Base-by-base conservation (phyloP, 345 rosid species). In the Eucalyptus globulus region DNA sequence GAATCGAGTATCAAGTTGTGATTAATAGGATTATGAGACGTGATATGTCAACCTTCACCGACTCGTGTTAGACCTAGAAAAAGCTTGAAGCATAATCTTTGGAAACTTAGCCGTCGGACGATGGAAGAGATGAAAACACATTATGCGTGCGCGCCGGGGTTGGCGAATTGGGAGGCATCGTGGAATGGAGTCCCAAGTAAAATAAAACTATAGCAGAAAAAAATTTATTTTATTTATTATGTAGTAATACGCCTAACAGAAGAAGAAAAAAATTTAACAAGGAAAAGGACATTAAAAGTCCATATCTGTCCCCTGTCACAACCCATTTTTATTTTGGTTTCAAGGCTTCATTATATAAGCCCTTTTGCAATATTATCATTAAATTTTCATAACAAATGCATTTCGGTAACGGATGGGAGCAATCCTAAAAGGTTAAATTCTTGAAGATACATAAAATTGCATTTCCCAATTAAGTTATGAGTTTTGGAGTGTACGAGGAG, bases 21-120 rank as follows among this genome's bases (percentile, higher is more conserved):
- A 19, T 53, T 53, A 0, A 53, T 53, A 53, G 56, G 56, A 53
- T 53, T 53, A 0, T 0, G 0, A 53, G 56, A 19, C 10, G 0
- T 56, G 13, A 56, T 9, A 56, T 22, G 12, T 56, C 62, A 9
- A 2, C 62, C 62, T 56, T 56, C 27, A 19, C 29, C 6, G 29
- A 56, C 62, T 56, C 6, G 0, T 22, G 29, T 56, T 56, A 9
- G 29, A 56, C 29, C 27, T 56, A 56, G 62, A 56, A 56, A 56
- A 56, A 56, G 62, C 29, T 56, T 56, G 62, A 56, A 56, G 62
- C 62, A 56, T 56, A 22, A 22, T 56, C 62, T 56, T 56, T 0
- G 6, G 29, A 56, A 56, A 56, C 62, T 17, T 56, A 9, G 62
- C 62, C 5, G 8, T 24, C 29, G 62, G 13, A 56, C 56, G 62